A percentile compares a stretch with the other conserved stretches of the same genome.
phyloP scores from a whole-genome alignment of 805 yeast species.

The Metschnikowia hibisci region DNA sequence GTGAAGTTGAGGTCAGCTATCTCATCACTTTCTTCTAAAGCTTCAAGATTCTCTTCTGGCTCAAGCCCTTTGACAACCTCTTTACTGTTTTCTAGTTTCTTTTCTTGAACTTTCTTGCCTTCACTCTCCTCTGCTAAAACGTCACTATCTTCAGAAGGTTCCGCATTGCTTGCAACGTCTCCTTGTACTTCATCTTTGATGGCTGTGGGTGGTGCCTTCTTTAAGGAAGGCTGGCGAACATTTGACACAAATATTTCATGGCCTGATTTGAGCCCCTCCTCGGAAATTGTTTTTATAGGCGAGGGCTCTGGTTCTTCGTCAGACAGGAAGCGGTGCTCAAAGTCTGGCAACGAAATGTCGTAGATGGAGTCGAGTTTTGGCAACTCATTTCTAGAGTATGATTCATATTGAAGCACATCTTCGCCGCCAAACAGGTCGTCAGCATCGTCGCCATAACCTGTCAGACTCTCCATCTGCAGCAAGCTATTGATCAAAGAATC shows the following conservation, averaged over 20 bases:
- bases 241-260: conserved; percentile 13
- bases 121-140: not conserved
- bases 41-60: not conserved
- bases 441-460: conserved; percentile 1
- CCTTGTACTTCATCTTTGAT: not conserved
- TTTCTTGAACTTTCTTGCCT: not conserved
- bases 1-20: not conserved
- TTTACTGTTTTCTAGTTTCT: not conserved
- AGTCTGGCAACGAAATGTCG: conserved; percentile 28
- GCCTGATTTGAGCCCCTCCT: conserved; percentile 6
- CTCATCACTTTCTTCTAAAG: not conserved
- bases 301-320: conserved; percentile 3
- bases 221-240: conserved; percentile 22
- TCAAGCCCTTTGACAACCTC: not conserved
- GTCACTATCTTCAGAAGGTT: not conserved
- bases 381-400: conserved; percentile 9
- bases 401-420: not conserved
- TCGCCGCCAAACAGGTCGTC: not conserved
- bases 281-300: not conserved
- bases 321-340: conserved; percentile 19
- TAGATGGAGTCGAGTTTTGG: conserved; percentile 23
- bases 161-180: not conserved
- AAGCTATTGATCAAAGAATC: conserved; percentile 39
- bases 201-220: conserved; percentile 33
- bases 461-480: conserved; percentile 20